Base-by-base conservation (phyloP, 495 filamentous ascomycete genomes). In the Entonaema liquescens region DNA sequence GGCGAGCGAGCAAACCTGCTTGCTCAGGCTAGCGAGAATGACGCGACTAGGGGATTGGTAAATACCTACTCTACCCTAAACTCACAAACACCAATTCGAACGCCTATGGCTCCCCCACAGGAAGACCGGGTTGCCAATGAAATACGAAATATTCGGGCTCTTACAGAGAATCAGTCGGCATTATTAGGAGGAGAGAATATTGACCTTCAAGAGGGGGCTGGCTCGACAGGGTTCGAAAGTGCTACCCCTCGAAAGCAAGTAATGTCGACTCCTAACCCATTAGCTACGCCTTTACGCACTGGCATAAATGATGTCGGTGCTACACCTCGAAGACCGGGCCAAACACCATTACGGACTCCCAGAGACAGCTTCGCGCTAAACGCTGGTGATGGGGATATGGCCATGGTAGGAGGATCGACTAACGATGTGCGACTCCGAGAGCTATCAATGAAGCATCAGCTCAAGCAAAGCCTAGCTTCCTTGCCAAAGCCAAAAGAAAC, bases 101-200 rank as follows among this genome's bases (percentile, higher is more conserved):
- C 95, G 36, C 95, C 95, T 1, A 87, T 89, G 74, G 94, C 93
- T 17, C 91, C 95, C 0, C 91, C 94, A 7, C 92, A 97, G 76
- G 94, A 98, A 75, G 96, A 99, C 77, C 89, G 91, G 68, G 93
- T 99, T 57, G 93, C 95, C 57, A 99, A 98, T 75, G 95, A 99
- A 79, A 96, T 98, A 64, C 90, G 89, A 67, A 98, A 99, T 77
- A 97, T 98, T 60, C 87, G 93, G 40, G 93, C 94, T 6, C 82
- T 97, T 50, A 98, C 94, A 0, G 92, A 97, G 74, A 98, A 95
- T 0, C 92, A 98, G 75, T 98, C 95, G n/a, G 96, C 93, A 17
- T 83, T 99, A 15, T 86, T 98, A 17, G 95, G 95, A 61, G 95
- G 95, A 0, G 96, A 98, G 65, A 98, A 98, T 72, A 94, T 93